Percentiles rank a stretch among this genome's conserved stretches.
Evolutionary conservation across 2,329 filamentous ascomycete genomes (phyloP).

Genomic region (Paecilomyces formosus): DNA sequence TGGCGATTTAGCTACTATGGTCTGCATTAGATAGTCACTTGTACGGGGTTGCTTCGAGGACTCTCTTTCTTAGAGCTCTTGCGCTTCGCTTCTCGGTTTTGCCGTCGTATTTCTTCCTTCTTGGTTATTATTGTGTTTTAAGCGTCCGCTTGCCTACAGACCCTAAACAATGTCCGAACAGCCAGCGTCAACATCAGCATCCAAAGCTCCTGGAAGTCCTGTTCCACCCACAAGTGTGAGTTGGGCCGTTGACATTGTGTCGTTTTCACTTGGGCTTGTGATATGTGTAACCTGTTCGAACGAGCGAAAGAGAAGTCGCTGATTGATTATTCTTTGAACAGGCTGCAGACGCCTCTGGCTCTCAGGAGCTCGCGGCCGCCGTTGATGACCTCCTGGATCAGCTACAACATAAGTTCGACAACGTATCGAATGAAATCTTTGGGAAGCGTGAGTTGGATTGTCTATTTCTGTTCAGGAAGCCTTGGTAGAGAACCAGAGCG

Average conservation of each 20-base stretch:
- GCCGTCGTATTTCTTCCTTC: not conserved
- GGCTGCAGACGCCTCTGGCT: conserved; percentile 12
- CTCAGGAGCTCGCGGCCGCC: conserved; percentile 59
- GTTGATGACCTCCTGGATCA: conserved; percentile 83
- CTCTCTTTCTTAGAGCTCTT: conserved; percentile 8
- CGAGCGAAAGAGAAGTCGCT: no score
- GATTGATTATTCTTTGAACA: not conserved
- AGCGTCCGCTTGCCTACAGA: not conserved
- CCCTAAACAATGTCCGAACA: not conserved
- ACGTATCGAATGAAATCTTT: conserved; percentile 78
- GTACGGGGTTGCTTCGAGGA: not conserved
- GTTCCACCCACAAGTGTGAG: not conserved
- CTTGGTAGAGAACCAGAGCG: not conserved
- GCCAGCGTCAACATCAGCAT: not conserved
- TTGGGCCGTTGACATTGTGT: not conserved
- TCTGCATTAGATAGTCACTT: not conserved
- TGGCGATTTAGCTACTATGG: not conserved
- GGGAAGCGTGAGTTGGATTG: conserved; percentile 62
- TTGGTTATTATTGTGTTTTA: not conserved
- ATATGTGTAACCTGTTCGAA: not conserved
- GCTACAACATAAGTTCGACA: conserved; percentile 76
- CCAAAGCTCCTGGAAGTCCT: not conserved
- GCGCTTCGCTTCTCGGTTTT: not conserved
- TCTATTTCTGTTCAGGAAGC: not conserved
- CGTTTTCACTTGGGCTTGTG: not conserved